A percentile compares a stretch with the other conserved stretches of the same genome.
These are phyloP conservation scores for Monosporozyma unispora DNA, from an alignment of 805 yeast genomes.

Conservation along the genomic window DNA sequence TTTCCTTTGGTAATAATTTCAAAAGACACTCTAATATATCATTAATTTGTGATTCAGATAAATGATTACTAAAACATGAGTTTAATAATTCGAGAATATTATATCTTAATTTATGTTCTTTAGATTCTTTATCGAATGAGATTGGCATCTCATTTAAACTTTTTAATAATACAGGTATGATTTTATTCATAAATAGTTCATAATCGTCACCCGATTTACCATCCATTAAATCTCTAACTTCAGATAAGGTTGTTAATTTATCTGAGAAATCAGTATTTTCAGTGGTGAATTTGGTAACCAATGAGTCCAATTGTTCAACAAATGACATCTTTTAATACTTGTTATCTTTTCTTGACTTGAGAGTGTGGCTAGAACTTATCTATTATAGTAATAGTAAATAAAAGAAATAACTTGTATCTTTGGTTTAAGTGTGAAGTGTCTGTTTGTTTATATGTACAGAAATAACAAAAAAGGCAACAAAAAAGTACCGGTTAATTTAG, in stretches of 20 bases:
- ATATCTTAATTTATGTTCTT: constrained; percentile 71
- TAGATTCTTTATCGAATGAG: constrained; percentile 54
- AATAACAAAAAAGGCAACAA: not conserved
- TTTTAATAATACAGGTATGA: constrained; percentile 61
- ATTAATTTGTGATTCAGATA: constrained; percentile 61
- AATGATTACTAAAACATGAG: constrained; percentile 74
- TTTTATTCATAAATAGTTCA: constrained; percentile 57
- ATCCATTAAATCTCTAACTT: constrained; percentile 79
- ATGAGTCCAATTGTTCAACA: constrained; percentile 50
- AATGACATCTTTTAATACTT: constrained; percentile 20
- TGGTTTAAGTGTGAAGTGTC: not conserved
- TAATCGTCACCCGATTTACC: constrained; percentile 77
- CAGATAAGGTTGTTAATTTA: constrained; percentile 64
- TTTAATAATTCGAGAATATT: constrained; percentile 70
- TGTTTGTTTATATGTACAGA: not conserved
- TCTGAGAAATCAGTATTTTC: constrained; percentile 48
- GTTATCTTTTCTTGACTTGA: not conserved
- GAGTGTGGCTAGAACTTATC: not conserved
- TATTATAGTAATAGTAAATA: no score
- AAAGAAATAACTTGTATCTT: not conserved
- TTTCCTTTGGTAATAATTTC: constrained; percentile 58
- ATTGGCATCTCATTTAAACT: constrained; percentile 61
- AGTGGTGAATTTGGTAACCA: constrained; percentile 52
- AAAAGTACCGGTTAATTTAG: not conserved
- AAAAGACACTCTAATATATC: constrained; percentile 51